These are phyloP conservation scores for Torrubiella hemipterigena DNA, from an alignment of 2,329 filamentous ascomycete species.

Conservation along the genomic window DNA sequence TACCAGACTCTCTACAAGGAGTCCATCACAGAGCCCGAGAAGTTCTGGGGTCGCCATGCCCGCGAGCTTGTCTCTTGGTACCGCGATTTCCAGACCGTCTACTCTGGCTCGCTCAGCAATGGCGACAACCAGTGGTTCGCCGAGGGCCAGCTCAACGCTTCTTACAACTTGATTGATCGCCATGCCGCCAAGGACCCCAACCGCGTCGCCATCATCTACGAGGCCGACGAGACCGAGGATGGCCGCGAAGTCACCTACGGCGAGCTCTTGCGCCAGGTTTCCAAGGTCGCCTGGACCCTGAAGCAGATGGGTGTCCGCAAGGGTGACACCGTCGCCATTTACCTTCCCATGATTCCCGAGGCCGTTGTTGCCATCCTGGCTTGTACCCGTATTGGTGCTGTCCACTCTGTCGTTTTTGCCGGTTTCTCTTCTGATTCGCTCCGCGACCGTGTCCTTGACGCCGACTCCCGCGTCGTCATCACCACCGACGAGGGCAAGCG, in stretches of 20 bases:
- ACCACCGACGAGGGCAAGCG: conserved; percentile 97
- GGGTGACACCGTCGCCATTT: conserved; percentile 93
- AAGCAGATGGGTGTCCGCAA: conserved; percentile 95
- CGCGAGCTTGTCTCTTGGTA: conserved; percentile 87
- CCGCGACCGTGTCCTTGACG: conserved; percentile 87
- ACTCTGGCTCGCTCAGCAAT: conserved; percentile 59
- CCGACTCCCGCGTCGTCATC: conserved; percentile 84
- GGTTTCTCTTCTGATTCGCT: conserved; percentile 96
- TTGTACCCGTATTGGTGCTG: conserved; percentile 80
- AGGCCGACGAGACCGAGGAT: conserved; percentile 81
- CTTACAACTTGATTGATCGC: conserved; percentile 94
- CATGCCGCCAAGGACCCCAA: conserved; percentile 92
- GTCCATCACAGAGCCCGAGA: conserved; percentile 79
- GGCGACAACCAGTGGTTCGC: conserved; percentile 93
- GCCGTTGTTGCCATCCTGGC: conserved; percentile 85
- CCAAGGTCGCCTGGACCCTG: conserved; percentile 71
- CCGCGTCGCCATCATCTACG: conserved; percentile 94
- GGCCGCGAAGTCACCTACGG: conserved; percentile 86
- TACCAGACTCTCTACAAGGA: conserved; percentile 62
- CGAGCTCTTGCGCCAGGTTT: conserved; percentile 88
- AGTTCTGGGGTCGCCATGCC: conserved; percentile 81
- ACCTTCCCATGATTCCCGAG: conserved; percentile 98
- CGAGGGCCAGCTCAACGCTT: conserved; percentile 87
- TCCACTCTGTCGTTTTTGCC: conserved; percentile 96
- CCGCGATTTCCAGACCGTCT: conserved; percentile 82